Evolutionary conservation across 148 eudicot species (phyloP).

Genomic region (Diospyros kaki): DNA sequence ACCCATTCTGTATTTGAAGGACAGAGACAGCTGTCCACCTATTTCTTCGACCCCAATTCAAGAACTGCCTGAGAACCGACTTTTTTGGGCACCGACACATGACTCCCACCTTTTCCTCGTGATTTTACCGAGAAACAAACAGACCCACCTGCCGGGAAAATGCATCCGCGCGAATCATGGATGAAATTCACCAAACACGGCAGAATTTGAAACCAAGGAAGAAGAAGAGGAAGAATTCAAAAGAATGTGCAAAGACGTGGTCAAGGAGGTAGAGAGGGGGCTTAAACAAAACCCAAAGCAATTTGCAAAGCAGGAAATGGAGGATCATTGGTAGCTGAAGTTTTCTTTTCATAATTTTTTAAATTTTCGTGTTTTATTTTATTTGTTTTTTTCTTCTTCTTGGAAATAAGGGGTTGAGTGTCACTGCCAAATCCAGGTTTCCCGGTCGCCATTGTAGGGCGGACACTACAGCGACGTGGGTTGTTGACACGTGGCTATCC

Average conservation of each 20-base stretch:
- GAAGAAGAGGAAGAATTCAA: not conserved
- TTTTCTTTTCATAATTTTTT: too few species aligned
- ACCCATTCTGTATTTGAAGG: not conserved
- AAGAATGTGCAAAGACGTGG: not conserved
- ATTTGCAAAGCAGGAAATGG: conserved; percentile 27
- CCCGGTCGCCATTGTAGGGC: conserved; percentile 5
- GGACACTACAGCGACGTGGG: conserved; percentile 2
- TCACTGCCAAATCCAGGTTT: conserved; percentile 3
- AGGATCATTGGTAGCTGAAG: conserved; percentile 2
- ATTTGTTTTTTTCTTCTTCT: too few species aligned
- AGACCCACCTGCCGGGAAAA: conserved; percentile 24
- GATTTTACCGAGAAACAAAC: conserved; percentile 18
- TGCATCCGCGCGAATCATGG: not conserved
- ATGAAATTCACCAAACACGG: conserved; percentile 1
- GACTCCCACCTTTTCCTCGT: conserved; percentile 4
- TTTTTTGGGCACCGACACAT: not conserved
- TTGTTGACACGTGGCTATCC: conserved; percentile 15
- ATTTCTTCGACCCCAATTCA: conserved; percentile 8
- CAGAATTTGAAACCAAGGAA: too few species aligned
- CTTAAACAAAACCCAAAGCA: not conserved
- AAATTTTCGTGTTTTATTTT: too few species aligned
- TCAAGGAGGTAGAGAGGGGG: too few species aligned
- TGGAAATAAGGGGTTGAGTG: not conserved
- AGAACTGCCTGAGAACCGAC: not conserved
- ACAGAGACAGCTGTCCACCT: conserved; percentile 15